phyloP scores from a whole-genome alignment of 805 yeast species.

The Groenewaldozyma salmanticensis region DNA sequence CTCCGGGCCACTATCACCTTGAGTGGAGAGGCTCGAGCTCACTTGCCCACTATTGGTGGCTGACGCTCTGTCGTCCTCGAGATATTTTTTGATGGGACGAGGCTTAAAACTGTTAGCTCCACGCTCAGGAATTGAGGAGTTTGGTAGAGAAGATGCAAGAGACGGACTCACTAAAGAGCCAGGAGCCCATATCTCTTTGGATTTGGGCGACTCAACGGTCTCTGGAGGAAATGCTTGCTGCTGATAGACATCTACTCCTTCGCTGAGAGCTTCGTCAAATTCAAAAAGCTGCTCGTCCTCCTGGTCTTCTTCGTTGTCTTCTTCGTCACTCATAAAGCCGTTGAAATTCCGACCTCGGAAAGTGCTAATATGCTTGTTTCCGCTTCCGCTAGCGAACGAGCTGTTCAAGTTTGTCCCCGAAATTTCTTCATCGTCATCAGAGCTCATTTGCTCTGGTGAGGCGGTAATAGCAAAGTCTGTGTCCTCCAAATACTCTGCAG shows the following conservation, averaged over 20 bases:
- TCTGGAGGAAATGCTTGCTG: slow-evolving; percentile 4
- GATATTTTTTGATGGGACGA: slow-evolving; percentile 6
- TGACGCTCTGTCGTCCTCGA: slow-evolving; percentile 3
- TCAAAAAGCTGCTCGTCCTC: slow-evolving; percentile 13
- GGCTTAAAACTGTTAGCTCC: slow-evolving; percentile 4
- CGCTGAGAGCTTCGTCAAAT: slow-evolving; percentile 18
- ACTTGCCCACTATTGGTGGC: not conserved
- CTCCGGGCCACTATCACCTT: not conserved
- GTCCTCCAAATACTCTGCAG: not conserved
- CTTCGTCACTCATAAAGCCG: not conserved
- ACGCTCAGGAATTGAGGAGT: not conserved
- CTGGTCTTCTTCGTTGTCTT: slow-evolving; percentile 9
- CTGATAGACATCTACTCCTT: too few species aligned
- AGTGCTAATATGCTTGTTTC: too few species aligned
- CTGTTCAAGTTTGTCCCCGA: too few species aligned
- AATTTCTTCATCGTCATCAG: not conserved
- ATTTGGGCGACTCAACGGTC: not conserved
- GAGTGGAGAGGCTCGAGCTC: slow-evolving; percentile 1
- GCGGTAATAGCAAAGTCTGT: not conserved
- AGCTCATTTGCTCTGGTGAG: not conserved
- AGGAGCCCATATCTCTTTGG: not conserved
- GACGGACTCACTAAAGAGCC: slow-evolving; percentile 5
- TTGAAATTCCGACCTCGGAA: not conserved
- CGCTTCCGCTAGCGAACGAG: too few species aligned
- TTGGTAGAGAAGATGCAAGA: slow-evolving; percentile 7